phyloP scores from a whole-genome alignment of 148 eudicot species.

The Dysphania ambrosioides region DNA sequence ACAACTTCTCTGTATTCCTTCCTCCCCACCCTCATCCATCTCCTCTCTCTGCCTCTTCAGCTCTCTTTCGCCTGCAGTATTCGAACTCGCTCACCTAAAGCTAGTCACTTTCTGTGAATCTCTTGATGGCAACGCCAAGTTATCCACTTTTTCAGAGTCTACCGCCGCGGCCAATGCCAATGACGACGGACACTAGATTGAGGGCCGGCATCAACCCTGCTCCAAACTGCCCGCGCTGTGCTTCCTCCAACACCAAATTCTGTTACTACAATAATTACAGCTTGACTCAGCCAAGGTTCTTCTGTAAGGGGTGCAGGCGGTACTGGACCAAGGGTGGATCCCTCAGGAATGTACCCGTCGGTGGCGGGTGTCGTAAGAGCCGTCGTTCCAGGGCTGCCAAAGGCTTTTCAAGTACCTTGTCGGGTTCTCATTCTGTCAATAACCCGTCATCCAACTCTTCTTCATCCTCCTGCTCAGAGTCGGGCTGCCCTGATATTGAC shows the following conservation, averaged over 20 bases:
- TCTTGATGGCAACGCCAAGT: slow-evolving; percentile 8
- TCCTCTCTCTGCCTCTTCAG: not conserved
- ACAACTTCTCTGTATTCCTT: not conserved
- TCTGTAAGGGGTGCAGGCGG: slow-evolving; percentile 44
- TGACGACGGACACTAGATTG: slow-evolving; percentile 32
- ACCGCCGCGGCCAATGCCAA: slow-evolving; percentile 24
- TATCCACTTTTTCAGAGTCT: slow-evolving; percentile 17
- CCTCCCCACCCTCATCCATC: not conserved
- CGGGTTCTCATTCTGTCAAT: slow-evolving; percentile 6
- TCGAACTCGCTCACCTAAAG: not conserved
- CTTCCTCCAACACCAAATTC: slow-evolving; percentile 41
- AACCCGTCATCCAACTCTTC: slow-evolving; percentile 8
- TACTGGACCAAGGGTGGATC: slow-evolving; percentile 51
- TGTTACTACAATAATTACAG: slow-evolving; percentile 51
- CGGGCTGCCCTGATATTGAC: slow-evolving; percentile 47
- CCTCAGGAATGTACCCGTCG: slow-evolving; percentile 39
- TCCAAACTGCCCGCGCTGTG: slow-evolving; percentile 42
- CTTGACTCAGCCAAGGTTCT: slow-evolving; percentile 42
- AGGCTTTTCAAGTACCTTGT: not conserved
- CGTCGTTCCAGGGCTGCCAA: slow-evolving; percentile 30
- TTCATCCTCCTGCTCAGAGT: slow-evolving; percentile 19
- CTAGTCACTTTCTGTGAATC: not conserved
- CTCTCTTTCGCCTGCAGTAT: not conserved
- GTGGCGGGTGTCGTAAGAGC: slow-evolving; percentile 42
- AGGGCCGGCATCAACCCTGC: slow-evolving; percentile 30